phyloP scores from a whole-genome alignment of 352 stramenopile genomes.

The Peronospora belbahrii region DNA sequence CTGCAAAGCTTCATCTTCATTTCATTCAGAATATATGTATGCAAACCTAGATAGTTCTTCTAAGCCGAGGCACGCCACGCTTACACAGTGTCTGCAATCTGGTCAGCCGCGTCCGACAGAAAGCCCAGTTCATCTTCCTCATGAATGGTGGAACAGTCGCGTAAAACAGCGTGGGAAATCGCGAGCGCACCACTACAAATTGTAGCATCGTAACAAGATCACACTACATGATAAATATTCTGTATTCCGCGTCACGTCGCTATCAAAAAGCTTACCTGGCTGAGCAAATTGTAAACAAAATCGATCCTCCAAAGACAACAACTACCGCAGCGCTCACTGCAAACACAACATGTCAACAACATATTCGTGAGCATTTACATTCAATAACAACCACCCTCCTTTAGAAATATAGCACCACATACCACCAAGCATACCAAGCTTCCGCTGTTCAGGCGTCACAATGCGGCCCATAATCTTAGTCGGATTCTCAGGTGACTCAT shows the following conservation, averaged over 20 bases:
- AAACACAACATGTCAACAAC: conserved; percentile 2
- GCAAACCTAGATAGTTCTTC: conserved; percentile 11
- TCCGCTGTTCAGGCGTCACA: conserved; percentile 67
- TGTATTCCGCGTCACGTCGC: not conserved
- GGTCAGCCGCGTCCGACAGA: conserved; percentile 46
- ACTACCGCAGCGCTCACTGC: conserved; percentile 67
- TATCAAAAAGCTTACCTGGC: conserved; percentile 45
- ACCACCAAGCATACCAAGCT: conserved; percentile 73
- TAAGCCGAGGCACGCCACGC: not conserved
- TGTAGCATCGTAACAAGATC: not conserved
- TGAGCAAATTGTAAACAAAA: conserved; percentile 82
- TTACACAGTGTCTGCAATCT: conserved; percentile 73
- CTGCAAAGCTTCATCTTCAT: not conserved
- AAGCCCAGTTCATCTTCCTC: conserved; percentile 83
- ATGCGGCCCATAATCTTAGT: conserved; percentile 67
- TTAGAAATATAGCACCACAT: conserved; percentile 12
- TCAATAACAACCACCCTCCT: not conserved
- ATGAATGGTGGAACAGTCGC: conserved; percentile 60
- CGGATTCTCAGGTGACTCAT: conserved; percentile 62
- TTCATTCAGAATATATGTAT: conserved; percentile 15
- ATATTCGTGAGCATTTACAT: not conserved
- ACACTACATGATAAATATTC: not conserved
- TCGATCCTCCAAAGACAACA: conserved; percentile 77
- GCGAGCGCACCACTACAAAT: conserved; percentile 51
- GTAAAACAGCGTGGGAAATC: conserved; percentile 71